Percentiles rank a stretch among this genome's conserved stretches.
phyloP scores from a whole-genome alignment of 805 yeast genomes.

The Cyberlindnera misumaiensis region DNA sequence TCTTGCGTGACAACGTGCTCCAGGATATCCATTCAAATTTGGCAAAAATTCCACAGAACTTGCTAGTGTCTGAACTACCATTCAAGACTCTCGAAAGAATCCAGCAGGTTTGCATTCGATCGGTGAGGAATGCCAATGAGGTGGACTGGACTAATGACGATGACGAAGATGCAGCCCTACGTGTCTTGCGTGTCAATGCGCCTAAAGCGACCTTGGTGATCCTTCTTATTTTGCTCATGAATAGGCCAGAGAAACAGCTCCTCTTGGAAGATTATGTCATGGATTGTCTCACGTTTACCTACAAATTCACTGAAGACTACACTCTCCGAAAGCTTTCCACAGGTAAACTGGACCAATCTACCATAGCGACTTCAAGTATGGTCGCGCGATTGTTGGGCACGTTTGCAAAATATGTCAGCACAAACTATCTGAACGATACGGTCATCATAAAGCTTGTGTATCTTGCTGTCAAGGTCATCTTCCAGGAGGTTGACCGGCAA shows the following conservation, averaged over 20 bases:
- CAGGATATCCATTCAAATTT: slow-evolving; percentile 19
- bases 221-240: slow-evolving; percentile 34
- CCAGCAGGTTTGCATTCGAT: slow-evolving; percentile 25
- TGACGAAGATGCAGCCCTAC: background rate
- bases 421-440: slow-evolving; percentile 37
- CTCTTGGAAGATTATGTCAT: slow-evolving; percentile 38
- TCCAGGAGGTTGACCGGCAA: slow-evolving; percentile 20
- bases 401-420: slow-evolving; percentile 14
- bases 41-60: slow-evolving; percentile 12
- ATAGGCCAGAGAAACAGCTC: slow-evolving; percentile 35
- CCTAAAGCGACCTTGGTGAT: slow-evolving; percentile 24
- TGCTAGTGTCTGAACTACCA: slow-evolving; percentile 11
- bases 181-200: slow-evolving; percentile 7
- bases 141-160: slow-evolving; percentile 15
- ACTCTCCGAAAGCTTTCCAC: slow-evolving; percentile 14
- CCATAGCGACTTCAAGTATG: background rate
- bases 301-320: slow-evolving; percentile 27
- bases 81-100: slow-evolving; percentile 27
- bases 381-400: slow-evolving; percentile 12
- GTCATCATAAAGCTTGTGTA: slow-evolving; percentile 55
- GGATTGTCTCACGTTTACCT: slow-evolving; percentile 34
- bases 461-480: slow-evolving; percentile 35
- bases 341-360: background rate
- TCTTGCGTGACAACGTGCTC: slow-evolving; percentile 17
- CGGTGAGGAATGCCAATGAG: slow-evolving; percentile 21